Conservation (phyloP, 2,329 filamentous ascomycete species). For the Lecanicillium sp. region DNA sequence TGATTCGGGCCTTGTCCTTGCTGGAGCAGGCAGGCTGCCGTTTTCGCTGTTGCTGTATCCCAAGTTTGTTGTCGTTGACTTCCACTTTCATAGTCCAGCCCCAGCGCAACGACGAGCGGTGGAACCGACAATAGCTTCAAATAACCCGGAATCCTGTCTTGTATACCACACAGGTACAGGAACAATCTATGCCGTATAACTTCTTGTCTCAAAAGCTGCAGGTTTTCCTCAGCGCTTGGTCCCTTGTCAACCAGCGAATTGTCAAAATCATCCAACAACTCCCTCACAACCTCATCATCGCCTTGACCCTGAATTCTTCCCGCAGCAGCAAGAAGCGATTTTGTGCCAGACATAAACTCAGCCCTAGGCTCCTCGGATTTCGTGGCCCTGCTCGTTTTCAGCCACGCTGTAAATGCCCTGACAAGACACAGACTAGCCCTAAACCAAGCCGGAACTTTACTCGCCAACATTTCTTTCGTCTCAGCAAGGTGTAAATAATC, state of each 20-base stretch:
- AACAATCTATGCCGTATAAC: constrained; percentile 1
- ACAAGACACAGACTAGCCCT: constrained; percentile 1
- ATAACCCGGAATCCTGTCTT: background rate
- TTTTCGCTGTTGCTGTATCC: background rate
- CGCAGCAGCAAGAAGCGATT: background rate
- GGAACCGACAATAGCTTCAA: background rate
- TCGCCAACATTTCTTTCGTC: background rate
- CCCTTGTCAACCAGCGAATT: constrained; percentile 1
- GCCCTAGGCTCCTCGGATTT: constrained; percentile 3
- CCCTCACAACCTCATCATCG: background rate
- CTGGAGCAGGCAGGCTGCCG: background rate
- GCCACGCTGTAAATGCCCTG: constrained; percentile 1
- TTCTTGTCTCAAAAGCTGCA: constrained; percentile 2
- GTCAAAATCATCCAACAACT: constrained; percentile 2
- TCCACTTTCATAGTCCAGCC: background rate
- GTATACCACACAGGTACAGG: background rate
- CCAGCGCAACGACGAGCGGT: constrained; percentile 1
- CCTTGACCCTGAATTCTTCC: background rate
- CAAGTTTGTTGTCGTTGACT: constrained; percentile 3
- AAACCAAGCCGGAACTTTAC: background rate
- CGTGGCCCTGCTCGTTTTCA: constrained; percentile 3
- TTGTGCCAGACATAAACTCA: constrained; percentile 1
- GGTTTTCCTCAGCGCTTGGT: constrained; percentile 2
- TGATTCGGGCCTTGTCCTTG: constrained; percentile 2
- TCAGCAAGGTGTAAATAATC: constrained; percentile 3